Conservation (phyloP, 1,139 yeast species). For the Candida sp. region DNA sequence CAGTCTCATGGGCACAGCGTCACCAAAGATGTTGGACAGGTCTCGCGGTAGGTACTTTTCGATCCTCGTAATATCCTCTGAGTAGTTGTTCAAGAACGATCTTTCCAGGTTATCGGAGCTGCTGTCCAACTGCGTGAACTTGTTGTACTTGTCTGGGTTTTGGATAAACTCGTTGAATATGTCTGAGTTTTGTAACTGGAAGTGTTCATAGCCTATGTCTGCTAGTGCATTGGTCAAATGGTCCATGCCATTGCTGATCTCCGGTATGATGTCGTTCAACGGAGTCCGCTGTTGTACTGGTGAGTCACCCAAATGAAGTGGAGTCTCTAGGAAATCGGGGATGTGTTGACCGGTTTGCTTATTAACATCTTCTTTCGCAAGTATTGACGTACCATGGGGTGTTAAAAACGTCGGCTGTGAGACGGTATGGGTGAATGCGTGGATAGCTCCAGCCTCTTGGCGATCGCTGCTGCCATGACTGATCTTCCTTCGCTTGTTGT, state of each 20-base stretch:
- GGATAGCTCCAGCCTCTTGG: too few relatives aligned
- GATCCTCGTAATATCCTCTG: slow-evolving; percentile 25
- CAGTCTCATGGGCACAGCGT: slow-evolving; percentile 11
- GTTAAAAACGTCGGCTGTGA: slow-evolving; percentile 6
- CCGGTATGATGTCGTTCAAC: neutral
- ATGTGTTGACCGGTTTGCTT: too few relatives aligned
- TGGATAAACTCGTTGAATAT: slow-evolving; percentile 29
- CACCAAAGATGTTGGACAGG: slow-evolving; percentile 7
- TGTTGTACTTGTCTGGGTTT: slow-evolving; percentile 3
- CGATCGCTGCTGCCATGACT: neutral
- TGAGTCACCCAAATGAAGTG: neutral
- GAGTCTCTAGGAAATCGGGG: neutral
- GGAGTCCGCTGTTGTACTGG: neutral
- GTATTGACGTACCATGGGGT: slow-evolving; percentile 6
- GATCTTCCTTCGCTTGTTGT: neutral
- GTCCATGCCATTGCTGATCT: slow-evolving; percentile 25
- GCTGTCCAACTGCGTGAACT: neutral
- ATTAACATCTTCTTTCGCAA: neutral
- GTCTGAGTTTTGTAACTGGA: slow-evolving; percentile 32
- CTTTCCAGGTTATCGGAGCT: slow-evolving; percentile 2
- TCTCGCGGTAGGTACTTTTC: slow-evolving; percentile 20
- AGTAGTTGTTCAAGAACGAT: slow-evolving; percentile 20
- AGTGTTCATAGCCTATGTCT: slow-evolving; percentile 29
- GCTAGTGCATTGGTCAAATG: slow-evolving; percentile 32
- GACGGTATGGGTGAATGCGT: too few relatives aligned